A percentile compares a stretch with the other conserved stretches of the same genome.
These are phyloP conservation scores for Babesia bovis DNA, from an alignment of 169 alveolate genomes.

Conservation along the genomic window DNA sequence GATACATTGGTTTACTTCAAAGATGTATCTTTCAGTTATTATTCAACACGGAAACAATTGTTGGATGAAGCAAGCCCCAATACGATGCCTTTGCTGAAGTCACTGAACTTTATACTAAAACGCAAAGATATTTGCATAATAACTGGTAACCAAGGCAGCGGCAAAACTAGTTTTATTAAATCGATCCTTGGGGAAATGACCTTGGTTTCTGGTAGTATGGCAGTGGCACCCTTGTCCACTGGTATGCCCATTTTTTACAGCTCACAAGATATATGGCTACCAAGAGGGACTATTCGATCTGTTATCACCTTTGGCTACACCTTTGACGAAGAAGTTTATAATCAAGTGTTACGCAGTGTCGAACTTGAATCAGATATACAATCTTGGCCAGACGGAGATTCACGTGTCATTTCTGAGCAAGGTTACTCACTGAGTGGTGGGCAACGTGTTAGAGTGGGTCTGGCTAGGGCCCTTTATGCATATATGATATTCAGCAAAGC, in stretches of 20 bases:
- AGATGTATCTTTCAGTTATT: constrained; percentile 48
- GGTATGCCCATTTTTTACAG: constrained; percentile 42
- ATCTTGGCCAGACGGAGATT: constrained; percentile 33
- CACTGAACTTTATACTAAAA: constrained; percentile 1
- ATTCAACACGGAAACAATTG: constrained; percentile 6
- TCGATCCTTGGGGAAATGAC: constrained; percentile 37
- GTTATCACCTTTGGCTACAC: constrained; percentile 13
- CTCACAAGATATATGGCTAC: constrained; percentile 37
- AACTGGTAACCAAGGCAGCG: constrained; percentile 30
- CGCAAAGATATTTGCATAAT: constrained; percentile 16
- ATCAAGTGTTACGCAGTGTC: background rate
- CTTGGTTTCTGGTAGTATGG: constrained; percentile 39
- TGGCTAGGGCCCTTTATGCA: constrained; percentile 89
- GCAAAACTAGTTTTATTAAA: constrained; percentile 35
- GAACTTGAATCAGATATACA: constrained; percentile 17
- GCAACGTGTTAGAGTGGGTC: constrained; percentile 85
- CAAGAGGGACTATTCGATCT: constrained; percentile 27
- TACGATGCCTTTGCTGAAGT: background rate
- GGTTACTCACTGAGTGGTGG: constrained; percentile 83
- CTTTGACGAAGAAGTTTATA: constrained; percentile 22
- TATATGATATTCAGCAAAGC: constrained; percentile 43
- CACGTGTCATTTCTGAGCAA: constrained; percentile 10
- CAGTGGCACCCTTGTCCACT: constrained; percentile 39
- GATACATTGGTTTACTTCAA: constrained; percentile 35
- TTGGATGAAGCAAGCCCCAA: background rate